A percentile compares a stretch with the other conserved stretches of the same genome.
phyloP scores from a whole-genome alignment of 73 alveolate genomes.

The Paramecium caudatum region DNA sequence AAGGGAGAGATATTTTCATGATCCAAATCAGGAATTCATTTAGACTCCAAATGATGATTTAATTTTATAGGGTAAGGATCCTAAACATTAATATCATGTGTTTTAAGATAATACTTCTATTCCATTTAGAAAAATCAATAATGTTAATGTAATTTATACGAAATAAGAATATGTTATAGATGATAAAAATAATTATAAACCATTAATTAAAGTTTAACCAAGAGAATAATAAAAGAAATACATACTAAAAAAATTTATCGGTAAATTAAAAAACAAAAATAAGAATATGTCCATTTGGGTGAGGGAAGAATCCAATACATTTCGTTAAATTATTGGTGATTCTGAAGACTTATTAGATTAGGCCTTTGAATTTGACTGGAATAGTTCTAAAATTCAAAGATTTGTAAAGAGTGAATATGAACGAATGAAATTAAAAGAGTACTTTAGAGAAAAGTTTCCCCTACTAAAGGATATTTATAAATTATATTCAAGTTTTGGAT shows the following conservation, averaged over 20 bases:
- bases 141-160: conserved; percentile 4
- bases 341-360: conserved; percentile 78
- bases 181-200: conserved; percentile 66
- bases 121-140: neutral
- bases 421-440: conserved; percentile 70
- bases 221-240: neutral
- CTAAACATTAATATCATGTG: conserved; percentile 17
- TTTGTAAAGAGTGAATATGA: conserved; percentile 81
- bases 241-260: neutral
- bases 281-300: conserved; percentile 69
- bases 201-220: conserved; percentile 44
- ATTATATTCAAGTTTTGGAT: conserved; percentile 63
- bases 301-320: conserved; percentile 75
- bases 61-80: conserved; percentile 60
- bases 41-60: conserved; percentile 30
- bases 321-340: conserved; percentile 80
- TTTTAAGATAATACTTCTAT: neutral
- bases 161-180: conserved; percentile 45
- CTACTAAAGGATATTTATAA: conserved; percentile 70
- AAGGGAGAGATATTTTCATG: conserved; percentile 9
- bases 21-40: conserved; percentile 12
- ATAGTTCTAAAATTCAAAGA: conserved; percentile 77
- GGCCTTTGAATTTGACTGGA: conserved; percentile 94
- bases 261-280: conserved; percentile 35
- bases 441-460: conserved; percentile 70